Evolutionary conservation across 208 protist genomes (phyloP), one percentile per base, ranked within the genome.

Genomic region (Acanthamoeba triangularis): DNA sequence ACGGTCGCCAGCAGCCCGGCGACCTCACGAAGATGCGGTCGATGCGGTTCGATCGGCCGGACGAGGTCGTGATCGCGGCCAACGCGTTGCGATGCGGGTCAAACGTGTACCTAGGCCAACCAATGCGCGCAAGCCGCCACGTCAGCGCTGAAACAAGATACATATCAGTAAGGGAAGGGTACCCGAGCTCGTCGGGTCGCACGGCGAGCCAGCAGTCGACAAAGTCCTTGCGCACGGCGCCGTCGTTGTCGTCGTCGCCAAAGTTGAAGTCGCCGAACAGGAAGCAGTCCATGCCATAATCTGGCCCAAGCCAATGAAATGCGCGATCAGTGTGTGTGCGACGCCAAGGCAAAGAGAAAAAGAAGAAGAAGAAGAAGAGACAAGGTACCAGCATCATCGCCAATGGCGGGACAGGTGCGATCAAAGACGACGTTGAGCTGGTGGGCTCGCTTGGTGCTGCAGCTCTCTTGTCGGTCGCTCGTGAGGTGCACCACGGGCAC

Each of bases 251-350:
- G 54, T 37, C 91, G 74, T 94, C 91, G 69, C 91, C 91, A 84
- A 94, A 94, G 91, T 94, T 94, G 47, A 94, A 94, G 44, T 94
- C 91, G 54, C 91, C 91, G 14, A 94, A 69, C 23, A 94, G 47
- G 33, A 94, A 69, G 52, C 91, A 94, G 54, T 94, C 91, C 74
- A 84, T 94, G 1, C 72, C 91, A 33, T 94, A 94, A 33, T 94
- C 72, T 94, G 28, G 4, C 5, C 18, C 44, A 54, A 23, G 0
- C 2, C 18, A 74, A 33, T n/a, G 56, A 92, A 28, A 33, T 37
- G 13, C 0, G 14, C 11, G 2, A 59, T 6, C 13, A 59, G 20
- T 59, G 18, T 18, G 52, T 59, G 74, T 52, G 30, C n/a, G n/a
- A 2, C 18, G n/a, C 18, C 18, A 28, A 13, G 84, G 5, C 35